phyloP scores from a whole-genome alignment of 345 rosid genomes.

The Balakata baccata region DNA sequence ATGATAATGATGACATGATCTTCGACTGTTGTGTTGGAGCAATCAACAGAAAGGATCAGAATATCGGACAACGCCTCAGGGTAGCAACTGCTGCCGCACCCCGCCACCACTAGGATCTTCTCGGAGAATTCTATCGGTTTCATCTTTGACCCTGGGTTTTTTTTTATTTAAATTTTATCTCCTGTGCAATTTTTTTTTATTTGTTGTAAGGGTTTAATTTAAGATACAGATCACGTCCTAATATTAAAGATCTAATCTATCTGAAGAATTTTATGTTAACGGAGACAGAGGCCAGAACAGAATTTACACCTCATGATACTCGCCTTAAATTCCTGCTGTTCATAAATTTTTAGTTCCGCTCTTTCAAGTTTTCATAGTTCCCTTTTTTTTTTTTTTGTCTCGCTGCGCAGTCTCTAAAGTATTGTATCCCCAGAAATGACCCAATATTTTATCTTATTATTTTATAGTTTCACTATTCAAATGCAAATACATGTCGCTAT shows the following conservation, averaged over 20 bases:
- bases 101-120: not conserved
- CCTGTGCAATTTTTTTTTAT: not conserved
- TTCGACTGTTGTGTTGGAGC: not conserved
- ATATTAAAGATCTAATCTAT: conserved; percentile 8
- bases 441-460: too few relatives aligned
- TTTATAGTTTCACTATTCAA: too few relatives aligned
- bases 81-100: not conserved
- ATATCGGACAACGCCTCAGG: not conserved
- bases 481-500: too few relatives aligned
- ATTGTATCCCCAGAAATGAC: too few relatives aligned
- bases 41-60: not conserved
- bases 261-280: not conserved
- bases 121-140: conserved; percentile 2
- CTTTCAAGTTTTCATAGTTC: not conserved
- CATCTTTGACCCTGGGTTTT: not conserved
- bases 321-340: not conserved
- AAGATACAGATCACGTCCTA: not conserved
- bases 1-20: not conserved
- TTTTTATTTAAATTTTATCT: not conserved
- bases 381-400: not conserved
- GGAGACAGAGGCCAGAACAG: not conserved
- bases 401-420: too few relatives aligned
- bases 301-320: not conserved
- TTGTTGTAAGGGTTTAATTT: not conserved
- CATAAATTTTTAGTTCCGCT: too few relatives aligned